Evolutionary conservation across 352 stramenopile genomes (phyloP).

Genomic region (Phytophthora palmivora): DNA sequence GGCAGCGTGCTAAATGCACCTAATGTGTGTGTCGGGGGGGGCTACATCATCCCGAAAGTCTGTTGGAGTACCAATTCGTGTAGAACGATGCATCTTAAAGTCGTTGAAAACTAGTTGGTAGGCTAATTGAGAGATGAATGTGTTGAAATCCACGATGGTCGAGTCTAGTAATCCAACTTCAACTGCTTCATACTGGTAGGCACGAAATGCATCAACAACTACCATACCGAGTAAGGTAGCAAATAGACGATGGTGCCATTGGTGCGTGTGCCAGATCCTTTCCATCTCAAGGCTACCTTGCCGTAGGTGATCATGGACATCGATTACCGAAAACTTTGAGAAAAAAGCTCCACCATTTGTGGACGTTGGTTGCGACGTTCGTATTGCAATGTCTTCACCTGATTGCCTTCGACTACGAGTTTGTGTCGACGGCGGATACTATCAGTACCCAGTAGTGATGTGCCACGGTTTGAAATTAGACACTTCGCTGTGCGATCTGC

Average conservation of each 20-base stretch:
- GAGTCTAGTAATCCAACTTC: too few relatives aligned
- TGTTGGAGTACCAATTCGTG: too few relatives aligned
- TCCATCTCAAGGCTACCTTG: conserved; percentile 6
- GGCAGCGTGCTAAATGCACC: too few relatives aligned
- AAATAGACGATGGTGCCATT: conserved; percentile 2
- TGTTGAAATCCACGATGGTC: too few relatives aligned
- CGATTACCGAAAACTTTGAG: conserved; percentile 3
- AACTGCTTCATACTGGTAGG: too few relatives aligned
- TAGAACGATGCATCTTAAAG: too few relatives aligned
- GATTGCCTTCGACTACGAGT: not conserved
- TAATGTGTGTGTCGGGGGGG: too few relatives aligned
- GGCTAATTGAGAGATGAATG: conserved; percentile 3
- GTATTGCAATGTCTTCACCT: too few relatives aligned
- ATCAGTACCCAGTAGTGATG: not conserved
- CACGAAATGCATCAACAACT: conserved; percentile 6
- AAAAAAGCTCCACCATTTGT: conserved; percentile 19
- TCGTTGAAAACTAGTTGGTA: too few relatives aligned
- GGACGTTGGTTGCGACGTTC: conserved; percentile 4
- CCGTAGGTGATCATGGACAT: conserved; percentile 11
- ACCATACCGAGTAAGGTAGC: conserved; percentile 8
- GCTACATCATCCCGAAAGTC: too few relatives aligned
- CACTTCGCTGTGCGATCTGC: conserved; percentile 5
- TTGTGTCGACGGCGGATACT: not conserved
- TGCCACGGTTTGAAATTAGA: conserved; percentile 8
- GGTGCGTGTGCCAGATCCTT: conserved; percentile 2